Conservation (phyloP, 2,329 filamentous ascomycete species). For the Teratosphaeria viscida region DNA sequence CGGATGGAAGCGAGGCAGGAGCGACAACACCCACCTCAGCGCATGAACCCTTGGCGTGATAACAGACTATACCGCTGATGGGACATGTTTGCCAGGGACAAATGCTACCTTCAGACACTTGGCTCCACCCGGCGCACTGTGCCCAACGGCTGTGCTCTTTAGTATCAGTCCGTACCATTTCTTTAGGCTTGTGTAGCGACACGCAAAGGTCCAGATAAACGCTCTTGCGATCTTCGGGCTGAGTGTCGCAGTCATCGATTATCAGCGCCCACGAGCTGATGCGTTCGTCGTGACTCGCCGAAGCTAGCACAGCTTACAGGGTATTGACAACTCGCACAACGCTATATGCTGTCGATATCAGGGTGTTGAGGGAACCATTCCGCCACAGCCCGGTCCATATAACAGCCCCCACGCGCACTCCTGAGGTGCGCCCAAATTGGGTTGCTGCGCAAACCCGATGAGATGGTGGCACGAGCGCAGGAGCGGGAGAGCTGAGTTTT, state of each 20-base stretch:
- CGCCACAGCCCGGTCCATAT: not conserved
- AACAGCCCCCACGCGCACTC: not conserved
- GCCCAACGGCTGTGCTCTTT: not conserved
- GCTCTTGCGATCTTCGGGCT: not conserved
- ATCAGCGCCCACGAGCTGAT: not conserved
- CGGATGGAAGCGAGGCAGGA: not conserved
- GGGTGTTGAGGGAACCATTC: not conserved
- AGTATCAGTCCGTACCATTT: not conserved
- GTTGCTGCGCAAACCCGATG: not conserved
- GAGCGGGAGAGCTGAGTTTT: not conserved
- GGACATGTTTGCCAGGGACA: not conserved
- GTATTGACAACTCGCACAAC: not conserved
- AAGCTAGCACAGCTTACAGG: not conserved
- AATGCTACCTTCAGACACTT: not conserved
- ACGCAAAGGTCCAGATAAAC: not conserved
- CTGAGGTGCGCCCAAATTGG: not conserved
- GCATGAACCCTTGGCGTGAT: not conserved
- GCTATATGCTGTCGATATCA: not conserved
- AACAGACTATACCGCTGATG: not conserved
- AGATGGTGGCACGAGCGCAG: not conserved
- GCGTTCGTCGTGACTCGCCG: not conserved
- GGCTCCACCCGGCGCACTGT: not conserved
- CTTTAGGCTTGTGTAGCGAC: not conserved
- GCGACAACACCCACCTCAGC: not conserved
- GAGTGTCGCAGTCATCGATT: not conserved